A percentile compares a stretch with the other conserved stretches of the same genome.
Conservation (phyloP, 495 filamentous ascomycete species). For the Annulohypoxylon stygium region DNA sequence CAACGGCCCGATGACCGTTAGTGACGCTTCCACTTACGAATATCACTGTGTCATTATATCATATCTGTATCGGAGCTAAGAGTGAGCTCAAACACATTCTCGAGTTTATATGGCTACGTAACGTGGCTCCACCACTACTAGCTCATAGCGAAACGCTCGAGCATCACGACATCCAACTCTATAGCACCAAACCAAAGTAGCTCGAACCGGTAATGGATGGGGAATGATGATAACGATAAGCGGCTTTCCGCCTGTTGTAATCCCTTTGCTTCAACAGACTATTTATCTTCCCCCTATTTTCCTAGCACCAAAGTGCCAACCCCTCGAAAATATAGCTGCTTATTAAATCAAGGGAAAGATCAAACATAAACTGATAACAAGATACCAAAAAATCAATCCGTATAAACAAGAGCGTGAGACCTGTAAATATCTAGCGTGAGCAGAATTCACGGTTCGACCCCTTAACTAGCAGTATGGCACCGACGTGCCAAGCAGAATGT, state of each 20-base stretch:
- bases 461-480: neutral
- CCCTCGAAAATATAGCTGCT: too few relatives aligned
- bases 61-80: neutral
- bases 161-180: neutral
- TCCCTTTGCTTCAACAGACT: neutral
- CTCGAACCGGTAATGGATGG: neutral
- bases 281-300: too few relatives aligned
- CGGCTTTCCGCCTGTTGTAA: neutral
- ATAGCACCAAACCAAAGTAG: neutral
- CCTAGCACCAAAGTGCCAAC: too few relatives aligned
- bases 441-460: neutral
- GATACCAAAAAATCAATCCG: neutral
- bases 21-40: neutral
- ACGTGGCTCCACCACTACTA: neutral
- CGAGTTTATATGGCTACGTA: slow-evolving; percentile 18
- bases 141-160: slow-evolving; percentile 6
- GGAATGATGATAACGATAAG: neutral
- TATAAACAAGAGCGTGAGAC: neutral
- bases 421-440: neutral
- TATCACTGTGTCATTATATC: neutral
- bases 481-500: neutral
- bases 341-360: too few relatives aligned
- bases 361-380: too few relatives aligned
- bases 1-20: neutral
- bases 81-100: slow-evolving; percentile 2